Percentiles rank a stretch among this genome's conserved stretches.
phyloP scores from a whole-genome alignment of 2,329 filamentous ascomycete species.

The Neofusicoccum cordaticola region DNA sequence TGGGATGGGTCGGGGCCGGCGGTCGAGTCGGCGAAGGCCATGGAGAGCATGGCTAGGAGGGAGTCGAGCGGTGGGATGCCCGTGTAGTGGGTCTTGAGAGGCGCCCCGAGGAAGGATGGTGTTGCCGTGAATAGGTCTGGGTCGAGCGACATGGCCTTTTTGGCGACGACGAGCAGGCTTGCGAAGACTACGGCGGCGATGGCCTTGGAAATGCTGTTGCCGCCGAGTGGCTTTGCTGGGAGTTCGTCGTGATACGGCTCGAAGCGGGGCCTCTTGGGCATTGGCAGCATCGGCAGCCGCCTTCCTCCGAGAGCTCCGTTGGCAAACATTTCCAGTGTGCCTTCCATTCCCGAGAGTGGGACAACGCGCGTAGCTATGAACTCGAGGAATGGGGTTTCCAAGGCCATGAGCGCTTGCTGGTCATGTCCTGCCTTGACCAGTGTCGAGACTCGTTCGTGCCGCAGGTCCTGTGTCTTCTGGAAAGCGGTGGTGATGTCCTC shows the following conservation, averaged over 20 bases:
- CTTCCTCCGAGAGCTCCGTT: neutral
- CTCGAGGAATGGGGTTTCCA: neutral
- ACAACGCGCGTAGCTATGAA: constrained; percentile 12
- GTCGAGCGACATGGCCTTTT: neutral
- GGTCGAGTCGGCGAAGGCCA: neutral
- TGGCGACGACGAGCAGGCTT: neutral
- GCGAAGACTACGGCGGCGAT: neutral
- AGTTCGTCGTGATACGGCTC: neutral
- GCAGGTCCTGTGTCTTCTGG: neutral
- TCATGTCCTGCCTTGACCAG: neutral
- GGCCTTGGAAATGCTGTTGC: neutral
- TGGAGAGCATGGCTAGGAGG: neutral
- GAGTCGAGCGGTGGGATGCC: neutral
- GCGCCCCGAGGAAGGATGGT: neutral
- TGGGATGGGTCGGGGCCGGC: neutral
- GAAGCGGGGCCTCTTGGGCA: neutral
- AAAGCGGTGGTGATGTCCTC: neutral
- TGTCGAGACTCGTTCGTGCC: neutral
- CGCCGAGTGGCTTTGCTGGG: neutral
- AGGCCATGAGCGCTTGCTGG: neutral
- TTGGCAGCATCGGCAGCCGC: constrained; percentile 20
- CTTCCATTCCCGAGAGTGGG: neutral
- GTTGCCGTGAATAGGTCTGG: neutral
- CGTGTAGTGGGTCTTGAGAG: neutral
- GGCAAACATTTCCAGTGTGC: neutral